Conservation (phyloP, 1,139 yeast species). For the Sugiyamaella novakii region DNA sequence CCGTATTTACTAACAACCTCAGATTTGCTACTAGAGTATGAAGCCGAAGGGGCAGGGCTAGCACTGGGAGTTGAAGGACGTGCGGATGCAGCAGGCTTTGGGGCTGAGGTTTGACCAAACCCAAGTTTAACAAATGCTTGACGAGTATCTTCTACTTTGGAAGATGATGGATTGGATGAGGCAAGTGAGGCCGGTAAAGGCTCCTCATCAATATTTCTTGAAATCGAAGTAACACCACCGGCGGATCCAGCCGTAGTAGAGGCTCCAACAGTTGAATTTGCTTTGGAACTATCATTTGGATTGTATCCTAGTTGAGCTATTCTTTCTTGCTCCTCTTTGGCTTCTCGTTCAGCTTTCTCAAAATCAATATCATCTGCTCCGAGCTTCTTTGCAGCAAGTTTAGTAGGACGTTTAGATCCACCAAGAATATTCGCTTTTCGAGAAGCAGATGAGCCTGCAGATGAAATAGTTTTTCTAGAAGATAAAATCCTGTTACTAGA, state of each 20-base stretch:
- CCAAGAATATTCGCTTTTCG: constrained; percentile 34
- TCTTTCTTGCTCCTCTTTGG: constrained; percentile 78
- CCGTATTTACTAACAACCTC: constrained; percentile 67
- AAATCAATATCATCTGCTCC: constrained; percentile 76
- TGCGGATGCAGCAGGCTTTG: constrained; percentile 24
- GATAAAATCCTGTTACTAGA: constrained; percentile 33
- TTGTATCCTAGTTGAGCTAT: constrained; percentile 72
- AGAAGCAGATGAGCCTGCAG: constrained; percentile 34
- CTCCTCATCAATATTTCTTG: constrained; percentile 12
- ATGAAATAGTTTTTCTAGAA: constrained; percentile 33
- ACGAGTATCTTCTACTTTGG: constrained; percentile 31
- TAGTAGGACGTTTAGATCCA: constrained; percentile 37
- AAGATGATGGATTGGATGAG: constrained; percentile 22
- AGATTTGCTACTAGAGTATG: constrained; percentile 41
- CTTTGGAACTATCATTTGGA: constrained; percentile 49
- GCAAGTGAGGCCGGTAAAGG: constrained; percentile 26
- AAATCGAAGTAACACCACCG: constrained; percentile 31
- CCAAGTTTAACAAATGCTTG: constrained; percentile 40
- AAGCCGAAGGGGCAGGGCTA: constrained; percentile 44
- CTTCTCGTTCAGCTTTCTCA: constrained; percentile 87
- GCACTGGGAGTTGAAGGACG: constrained; percentile 29
- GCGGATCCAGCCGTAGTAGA: constrained; percentile 40
- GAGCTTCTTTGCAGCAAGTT: constrained; percentile 47
- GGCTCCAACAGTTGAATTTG: constrained; percentile 39
- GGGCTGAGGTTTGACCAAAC: constrained; percentile 44